Evolutionary conservation across 768 basidiomycete species (phyloP), one percentile per base, ranked within the genome.

Genomic region (Pleurotus ostreatus): DNA sequence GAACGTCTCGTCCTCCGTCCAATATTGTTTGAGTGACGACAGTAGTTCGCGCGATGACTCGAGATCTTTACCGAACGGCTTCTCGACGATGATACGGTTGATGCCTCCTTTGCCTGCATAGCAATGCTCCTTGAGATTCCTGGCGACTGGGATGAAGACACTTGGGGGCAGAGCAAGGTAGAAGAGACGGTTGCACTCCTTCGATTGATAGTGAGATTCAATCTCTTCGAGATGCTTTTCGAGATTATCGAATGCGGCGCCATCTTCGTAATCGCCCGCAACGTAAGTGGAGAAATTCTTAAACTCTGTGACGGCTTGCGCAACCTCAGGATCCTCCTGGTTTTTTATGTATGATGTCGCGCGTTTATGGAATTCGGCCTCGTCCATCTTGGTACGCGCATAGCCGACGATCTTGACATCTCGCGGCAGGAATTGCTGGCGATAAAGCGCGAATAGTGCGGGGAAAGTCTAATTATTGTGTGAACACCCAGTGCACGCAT

Each of bases 101-200:
- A 86, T 70, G 18, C 93, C 94, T 30, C 74, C 78, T 30, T 73
- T 78, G 22, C 80, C 61, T 44, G 78, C 68, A 70, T 98, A 95
- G 71, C 88, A 91, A 66, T 88, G 80, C 63, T 86, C 83, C 70
- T 86, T 94, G 62, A 95, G 71, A 63, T 92, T 86, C 68, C 82
- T 80, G 26, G 92, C 86, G 53, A 98, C 96, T 25, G 89, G 82
- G 61, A 92, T 84, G 76, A 99, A 99, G 64, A 99, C 96, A 47
- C 83, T 89, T n/a, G 96, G 96, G 1, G 96, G 96, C 20, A 99
- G 87, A 15, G 96, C 96, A 67, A 99, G 88, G 72, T 99, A 96
- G 75, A 98, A 98, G 63, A 98, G 72, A 56, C 96, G 91, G 70
- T 96, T 89, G 64, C 76, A 74, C 61, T 80, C 81, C 55, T 82